phyloP scores from a whole-genome alignment of 371 early-diverging fungal genomes.

The Parasitella parasitica region DNA sequence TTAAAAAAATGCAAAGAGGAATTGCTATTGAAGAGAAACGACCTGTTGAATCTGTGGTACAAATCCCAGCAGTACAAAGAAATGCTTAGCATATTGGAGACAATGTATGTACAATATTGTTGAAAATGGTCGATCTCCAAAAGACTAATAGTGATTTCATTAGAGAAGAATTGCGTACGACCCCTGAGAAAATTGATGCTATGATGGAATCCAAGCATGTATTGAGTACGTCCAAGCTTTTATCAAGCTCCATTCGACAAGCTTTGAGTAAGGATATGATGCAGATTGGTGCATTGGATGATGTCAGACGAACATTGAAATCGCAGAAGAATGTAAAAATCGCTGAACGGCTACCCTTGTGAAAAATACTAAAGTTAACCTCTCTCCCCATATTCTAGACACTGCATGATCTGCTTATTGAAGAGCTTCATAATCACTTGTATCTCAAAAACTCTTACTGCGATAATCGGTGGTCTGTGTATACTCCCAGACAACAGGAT shows the following conservation, averaged over 20 bases:
- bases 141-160: too few relatives aligned
- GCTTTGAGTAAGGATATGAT: slow-evolving; percentile 73
- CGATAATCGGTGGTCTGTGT: slow-evolving; percentile 62
- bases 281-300: slow-evolving; percentile 85
- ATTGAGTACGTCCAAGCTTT: slow-evolving; percentile 71
- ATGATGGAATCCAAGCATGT: slow-evolving; percentile 80
- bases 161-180: slow-evolving; percentile 81
- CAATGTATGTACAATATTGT: slow-evolving; percentile 50
- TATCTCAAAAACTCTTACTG: slow-evolving; percentile 84
- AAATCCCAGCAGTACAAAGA: slow-evolving; percentile 85
- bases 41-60: slow-evolving; percentile 76
- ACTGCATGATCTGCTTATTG: slow-evolving; percentile 78
- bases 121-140: not conserved
- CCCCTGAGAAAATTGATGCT: slow-evolving; percentile 76
- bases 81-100: slow-evolving; percentile 75
- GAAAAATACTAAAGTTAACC: not conserved
- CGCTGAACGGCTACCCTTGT: not conserved
- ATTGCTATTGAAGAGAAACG: slow-evolving; percentile 69
- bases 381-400: slow-evolving; percentile 32
- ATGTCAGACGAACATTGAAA: slow-evolving; percentile 69
- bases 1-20: slow-evolving; percentile 70
- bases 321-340: slow-evolving; percentile 63
- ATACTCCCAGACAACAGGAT: slow-evolving; percentile 57
- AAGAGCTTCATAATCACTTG: slow-evolving; percentile 91
- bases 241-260: slow-evolving; percentile 69